Base-by-base conservation (phyloP, 2,329 filamentous ascomycete species). In the Onygenales sp. region DNA sequence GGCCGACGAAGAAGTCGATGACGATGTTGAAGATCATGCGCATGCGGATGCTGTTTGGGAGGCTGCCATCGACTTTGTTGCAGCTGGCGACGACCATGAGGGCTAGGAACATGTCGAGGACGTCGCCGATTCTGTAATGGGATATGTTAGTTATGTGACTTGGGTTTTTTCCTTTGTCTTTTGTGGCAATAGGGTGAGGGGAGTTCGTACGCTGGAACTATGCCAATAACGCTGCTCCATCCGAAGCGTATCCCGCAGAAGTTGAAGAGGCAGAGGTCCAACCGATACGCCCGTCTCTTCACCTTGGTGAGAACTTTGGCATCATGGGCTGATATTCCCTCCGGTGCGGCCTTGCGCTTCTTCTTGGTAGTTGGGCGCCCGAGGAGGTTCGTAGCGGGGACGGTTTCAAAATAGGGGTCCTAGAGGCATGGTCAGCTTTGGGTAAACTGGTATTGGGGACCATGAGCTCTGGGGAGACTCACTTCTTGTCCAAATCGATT, bases 321-420 rank as follows among this genome's bases (percentile, higher is more conserved):
- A 70, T 98, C 93, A 62, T 95, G 81, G 32, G 85, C 74, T 14
- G 90, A 92, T 51, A 97, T 82, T 52, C 92, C 92, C 31, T 82
- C 81, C 0, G 91, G 91, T 37, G 91, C 75, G 21, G 88, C 87
- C 72, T 94, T 95, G 74, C 87, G 88, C 66, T 85, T 81, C 70
- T 87, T 95, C 76, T 89, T 92, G 54, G 79, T 77, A 67, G 90
- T 94, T 31, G 52, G 54, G 62, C 82, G 83, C 37, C 70, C 79
- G 31, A 84, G 82, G 42, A 87, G 75, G 57, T 83, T 80, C 7
- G 86, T 87, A 42, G 91, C 85, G 21, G 85, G 83, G 37, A 95
- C 83, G 60, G 83, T 78, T 68, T 95, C 88, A 63, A 91, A 95
- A 73, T 90, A 95, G 5, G 91, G 90, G 66, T 97, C 91, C 88